Evolutionary conservation across 2,329 filamentous ascomycete genomes (phyloP).

Genomic region (Fusarium avenaceum): DNA sequence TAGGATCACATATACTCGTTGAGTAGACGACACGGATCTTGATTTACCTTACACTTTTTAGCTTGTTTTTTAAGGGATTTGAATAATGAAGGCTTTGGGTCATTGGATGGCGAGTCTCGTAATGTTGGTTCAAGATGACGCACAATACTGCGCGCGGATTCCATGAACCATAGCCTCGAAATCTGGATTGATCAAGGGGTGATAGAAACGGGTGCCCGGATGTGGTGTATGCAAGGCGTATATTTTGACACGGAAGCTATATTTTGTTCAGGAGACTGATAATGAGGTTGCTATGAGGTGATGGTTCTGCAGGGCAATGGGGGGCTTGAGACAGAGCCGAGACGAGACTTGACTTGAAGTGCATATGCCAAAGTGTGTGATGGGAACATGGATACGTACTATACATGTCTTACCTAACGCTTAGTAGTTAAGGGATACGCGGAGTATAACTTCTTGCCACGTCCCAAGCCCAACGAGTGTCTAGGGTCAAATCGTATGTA

Average conservation of each 20-base stretch:
- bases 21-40: not conserved
- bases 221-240: constrained; percentile 18
- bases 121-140: constrained; percentile 11
- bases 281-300: constrained; percentile 5
- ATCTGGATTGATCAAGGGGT: constrained; percentile 9
- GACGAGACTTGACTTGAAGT: constrained; percentile 8
- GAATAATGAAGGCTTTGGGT: constrained; percentile 10
- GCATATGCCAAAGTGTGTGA: not conserved
- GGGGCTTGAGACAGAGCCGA: constrained; percentile 29
- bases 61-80: constrained; percentile 12
- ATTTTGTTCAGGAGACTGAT: not conserved
- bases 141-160: constrained; percentile 4
- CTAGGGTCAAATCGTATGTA: constrained; percentile 8
- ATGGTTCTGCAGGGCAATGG: constrained; percentile 28
- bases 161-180: constrained; percentile 7
- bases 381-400: constrained; percentile 2
- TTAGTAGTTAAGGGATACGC: constrained; percentile 3
- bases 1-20: not conserved
- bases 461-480: constrained; percentile 29
- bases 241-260: not conserved
- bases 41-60: constrained; percentile 11
- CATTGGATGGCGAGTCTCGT: constrained; percentile 5
- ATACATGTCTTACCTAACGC: not conserved
- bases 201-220: constrained; percentile 26
- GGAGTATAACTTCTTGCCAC: constrained; percentile 29